Percentiles rank a stretch among this genome's conserved stretches.
Evolutionary conservation across 139 green algal species (phyloP).

Genomic region (Diplosphaera chodatii): DNA sequence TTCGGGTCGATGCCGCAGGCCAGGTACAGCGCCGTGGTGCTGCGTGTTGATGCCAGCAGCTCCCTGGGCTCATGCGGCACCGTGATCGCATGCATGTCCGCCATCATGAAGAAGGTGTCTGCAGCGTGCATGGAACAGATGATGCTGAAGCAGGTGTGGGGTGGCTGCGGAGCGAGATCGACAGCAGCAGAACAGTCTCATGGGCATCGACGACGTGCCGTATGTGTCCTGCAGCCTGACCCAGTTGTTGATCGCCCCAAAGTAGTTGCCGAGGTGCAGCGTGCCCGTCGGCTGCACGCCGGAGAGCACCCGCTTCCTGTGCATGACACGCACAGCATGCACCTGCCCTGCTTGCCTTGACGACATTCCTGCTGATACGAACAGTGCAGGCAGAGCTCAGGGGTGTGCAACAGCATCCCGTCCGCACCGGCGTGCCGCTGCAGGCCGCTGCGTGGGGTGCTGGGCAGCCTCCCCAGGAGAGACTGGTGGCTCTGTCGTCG

Average conservation of each 20-base stretch:
- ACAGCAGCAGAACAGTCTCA: no score
- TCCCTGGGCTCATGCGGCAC: constrained; percentile 80
- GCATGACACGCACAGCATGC: not conserved
- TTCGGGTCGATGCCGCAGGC: constrained; percentile 85
- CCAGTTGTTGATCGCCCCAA: constrained; percentile 96
- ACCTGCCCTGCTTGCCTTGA: no score
- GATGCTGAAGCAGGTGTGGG: no score
- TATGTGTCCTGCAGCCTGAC: constrained; percentile 88
- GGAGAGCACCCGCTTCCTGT: constrained; percentile 78
- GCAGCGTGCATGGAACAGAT: constrained; percentile 7
- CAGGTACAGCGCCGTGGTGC: constrained; percentile 86
- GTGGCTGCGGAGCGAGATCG: no score
- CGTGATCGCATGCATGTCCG: constrained; percentile 96
- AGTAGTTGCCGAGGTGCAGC: constrained; percentile 96
- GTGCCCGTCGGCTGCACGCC: constrained; percentile 95
- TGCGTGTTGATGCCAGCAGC: constrained; percentile 65
- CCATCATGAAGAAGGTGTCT: constrained; percentile 94
- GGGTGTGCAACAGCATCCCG: no score
- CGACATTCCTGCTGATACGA: no score
- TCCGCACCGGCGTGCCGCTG: not conserved
- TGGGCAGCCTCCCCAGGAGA: no score
- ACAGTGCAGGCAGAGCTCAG: no score
- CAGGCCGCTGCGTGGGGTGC: not conserved
- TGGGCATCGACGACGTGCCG: constrained; percentile 31
- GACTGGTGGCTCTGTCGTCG: no score